These are phyloP conservation scores for Alternaria sp. DNA, from an alignment of 2,329 filamentous ascomycete genomes.

Conservation along the genomic window DNA sequence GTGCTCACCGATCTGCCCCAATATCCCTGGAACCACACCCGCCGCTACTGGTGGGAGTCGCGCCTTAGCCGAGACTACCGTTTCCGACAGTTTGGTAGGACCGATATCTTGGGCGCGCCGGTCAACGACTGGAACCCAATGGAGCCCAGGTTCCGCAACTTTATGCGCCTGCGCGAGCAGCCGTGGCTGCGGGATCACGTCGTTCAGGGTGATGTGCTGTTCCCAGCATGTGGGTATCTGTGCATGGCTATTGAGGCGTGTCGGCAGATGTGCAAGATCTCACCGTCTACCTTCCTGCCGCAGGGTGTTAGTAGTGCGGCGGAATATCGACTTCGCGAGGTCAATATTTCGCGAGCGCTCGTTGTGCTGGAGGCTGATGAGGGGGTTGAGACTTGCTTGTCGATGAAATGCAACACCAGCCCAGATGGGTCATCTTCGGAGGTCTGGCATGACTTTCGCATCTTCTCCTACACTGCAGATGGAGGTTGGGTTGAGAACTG, in stretches of 20 bases:
- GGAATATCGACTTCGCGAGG: constrained; percentile 27
- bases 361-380: constrained; percentile 31
- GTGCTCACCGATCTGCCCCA: constrained; percentile 32
- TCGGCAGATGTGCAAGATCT: constrained; percentile 10
- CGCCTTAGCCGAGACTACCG: constrained; percentile 23
- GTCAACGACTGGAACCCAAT: constrained; percentile 15
- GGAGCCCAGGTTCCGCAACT: constrained; percentile 31
- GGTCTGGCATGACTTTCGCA: constrained; percentile 20
- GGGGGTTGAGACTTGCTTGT: constrained; percentile 31
- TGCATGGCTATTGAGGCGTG: constrained; percentile 26
- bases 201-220: constrained; percentile 29
- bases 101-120: constrained; percentile 24
- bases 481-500: constrained; percentile 23
- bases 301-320: neutral
- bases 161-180: constrained; percentile 27
- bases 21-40: constrained; percentile 45
- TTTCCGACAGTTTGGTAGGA: constrained; percentile 17
- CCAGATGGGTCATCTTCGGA: neutral
- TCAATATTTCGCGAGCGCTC: constrained; percentile 21
- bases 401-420: constrained; percentile 11
- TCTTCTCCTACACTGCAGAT: constrained; percentile 20
- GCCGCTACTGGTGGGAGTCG: constrained; percentile 35
- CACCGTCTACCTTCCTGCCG: constrained; percentile 6
- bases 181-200: constrained; percentile 27
- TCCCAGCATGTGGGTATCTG: constrained; percentile 18